Percentiles rank a stretch among this genome's conserved stretches.
Conservation (phyloP, 1,139 yeast species). For the Pichia sp. region DNA sequence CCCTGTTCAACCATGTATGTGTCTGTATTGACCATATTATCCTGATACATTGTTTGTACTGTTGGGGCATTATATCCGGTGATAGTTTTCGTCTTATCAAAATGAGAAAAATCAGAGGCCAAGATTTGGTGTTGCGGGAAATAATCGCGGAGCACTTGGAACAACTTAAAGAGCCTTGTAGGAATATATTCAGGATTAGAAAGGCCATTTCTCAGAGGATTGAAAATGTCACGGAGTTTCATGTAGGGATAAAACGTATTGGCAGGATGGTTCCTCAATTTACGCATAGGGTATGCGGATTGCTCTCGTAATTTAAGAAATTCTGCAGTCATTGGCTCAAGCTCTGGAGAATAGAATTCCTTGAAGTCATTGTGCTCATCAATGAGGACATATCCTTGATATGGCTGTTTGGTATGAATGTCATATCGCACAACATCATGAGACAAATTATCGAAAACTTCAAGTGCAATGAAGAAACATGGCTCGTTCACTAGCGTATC, state of each 20-base stretch:
- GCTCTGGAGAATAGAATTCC: conserved; percentile 64
- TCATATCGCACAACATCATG: conserved; percentile 81
- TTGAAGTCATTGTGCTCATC: conserved; percentile 72
- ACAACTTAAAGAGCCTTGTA: conserved; percentile 61
- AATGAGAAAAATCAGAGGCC: conserved; percentile 64
- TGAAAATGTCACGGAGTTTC: conserved; percentile 28
- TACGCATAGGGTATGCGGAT: conserved; percentile 31
- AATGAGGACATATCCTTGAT: conserved; percentile 71
- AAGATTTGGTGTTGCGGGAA: conserved; percentile 74
- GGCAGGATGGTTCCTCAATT: conserved; percentile 22
- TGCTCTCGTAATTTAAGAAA: conserved; percentile 50
- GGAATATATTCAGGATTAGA: conserved; percentile 79
- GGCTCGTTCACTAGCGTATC: conserved; percentile 54
- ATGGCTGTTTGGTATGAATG: conserved; percentile 56
- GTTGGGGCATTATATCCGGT: conserved; percentile 73
- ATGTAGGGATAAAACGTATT: conserved; percentile 20
- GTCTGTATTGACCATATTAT: conserved; percentile 59
- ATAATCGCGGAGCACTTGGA: conserved; percentile 52
- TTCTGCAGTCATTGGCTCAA: conserved; percentile 54
- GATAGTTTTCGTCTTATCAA: conserved; percentile 50
- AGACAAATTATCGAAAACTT: conserved; percentile 79
- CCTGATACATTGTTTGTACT: conserved; percentile 70
- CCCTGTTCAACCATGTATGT: conserved; percentile 83
- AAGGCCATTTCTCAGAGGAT: conserved; percentile 62
- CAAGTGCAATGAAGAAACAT: conserved; percentile 74